phyloP scores from a whole-genome alignment of 352 stramenopile species.

The Pythium phragmiticola region DNA sequence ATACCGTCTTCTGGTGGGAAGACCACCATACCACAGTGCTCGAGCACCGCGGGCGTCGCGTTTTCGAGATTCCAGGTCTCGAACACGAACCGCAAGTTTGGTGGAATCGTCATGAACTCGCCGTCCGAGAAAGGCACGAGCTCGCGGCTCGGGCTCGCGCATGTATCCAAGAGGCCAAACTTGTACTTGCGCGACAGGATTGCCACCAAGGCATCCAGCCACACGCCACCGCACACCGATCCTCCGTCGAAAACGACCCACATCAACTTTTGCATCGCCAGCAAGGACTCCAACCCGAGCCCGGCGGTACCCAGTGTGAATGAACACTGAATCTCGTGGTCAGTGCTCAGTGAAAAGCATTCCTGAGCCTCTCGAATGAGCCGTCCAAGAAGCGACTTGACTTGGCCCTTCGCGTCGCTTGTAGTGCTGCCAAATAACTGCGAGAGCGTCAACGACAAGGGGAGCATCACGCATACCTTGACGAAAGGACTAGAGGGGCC shows the following conservation, averaged over 20 bases:
- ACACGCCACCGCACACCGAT: slow-evolving; percentile 13
- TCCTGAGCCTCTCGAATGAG: slow-evolving; percentile 27
- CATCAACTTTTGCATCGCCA: slow-evolving; percentile 23
- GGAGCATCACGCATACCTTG: slow-evolving; percentile 19
- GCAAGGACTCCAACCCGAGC: slow-evolving; percentile 13
- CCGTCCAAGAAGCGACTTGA: slow-evolving; percentile 28
- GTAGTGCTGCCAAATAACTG: slow-evolving; percentile 26
- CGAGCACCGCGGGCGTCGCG: slow-evolving; percentile 23
- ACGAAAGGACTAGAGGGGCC: slow-evolving; percentile 12
- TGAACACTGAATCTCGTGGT: slow-evolving; percentile 21
- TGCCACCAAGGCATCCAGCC: slow-evolving; percentile 23
- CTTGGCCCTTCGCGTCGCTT: slow-evolving; percentile 24
- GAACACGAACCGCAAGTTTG: slow-evolving; percentile 64
- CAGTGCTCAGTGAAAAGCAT: slow-evolving; percentile 19
- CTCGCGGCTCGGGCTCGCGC: neutral
- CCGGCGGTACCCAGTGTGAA: neutral
- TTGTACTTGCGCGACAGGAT: slow-evolving; percentile 8
- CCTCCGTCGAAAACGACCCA: slow-evolving; percentile 30
- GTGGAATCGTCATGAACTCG: slow-evolving; percentile 55
- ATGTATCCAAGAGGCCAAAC: slow-evolving; percentile 9
- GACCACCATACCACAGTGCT: slow-evolving; percentile 20
- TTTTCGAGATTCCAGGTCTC: slow-evolving; percentile 37
- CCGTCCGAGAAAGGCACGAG: slow-evolving; percentile 24
- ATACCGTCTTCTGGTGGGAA: slow-evolving; percentile 13
- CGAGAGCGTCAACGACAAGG: slow-evolving; percentile 21